Evolutionary conservation across 2,329 filamentous ascomycete species (phyloP).

Genomic region (Elsinoe australis): DNA sequence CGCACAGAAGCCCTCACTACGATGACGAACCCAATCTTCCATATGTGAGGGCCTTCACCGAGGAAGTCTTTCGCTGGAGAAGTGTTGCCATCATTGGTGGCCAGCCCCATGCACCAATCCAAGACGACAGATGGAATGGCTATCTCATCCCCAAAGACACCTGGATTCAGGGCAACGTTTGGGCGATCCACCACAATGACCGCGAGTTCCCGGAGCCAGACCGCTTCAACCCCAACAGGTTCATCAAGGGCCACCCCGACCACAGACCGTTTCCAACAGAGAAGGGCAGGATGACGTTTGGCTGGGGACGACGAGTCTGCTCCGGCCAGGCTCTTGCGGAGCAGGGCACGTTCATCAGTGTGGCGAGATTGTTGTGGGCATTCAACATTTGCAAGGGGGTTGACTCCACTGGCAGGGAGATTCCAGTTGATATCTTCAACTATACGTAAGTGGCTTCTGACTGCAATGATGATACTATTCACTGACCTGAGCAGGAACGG

Average conservation of each 20-base stretch:
- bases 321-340: slow-evolving; percentile 51
- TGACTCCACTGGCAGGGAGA: slow-evolving; percentile 37
- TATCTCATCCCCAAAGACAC: slow-evolving; percentile 25
- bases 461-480: neutral
- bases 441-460: slow-evolving; percentile 42
- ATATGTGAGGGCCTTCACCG: slow-evolving; percentile 66
- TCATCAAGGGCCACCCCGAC: slow-evolving; percentile 30
- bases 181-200: slow-evolving; percentile 23
- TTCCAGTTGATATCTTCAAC: slow-evolving; percentile 51
- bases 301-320: slow-evolving; percentile 50
- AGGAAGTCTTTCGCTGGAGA: slow-evolving; percentile 68
- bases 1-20: slow-evolving; percentile 29
- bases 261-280: slow-evolving; percentile 38
- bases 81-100: slow-evolving; percentile 69
- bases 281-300: slow-evolving; percentile 48
- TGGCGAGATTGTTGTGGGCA: slow-evolving; percentile 51
- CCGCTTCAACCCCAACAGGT: slow-evolving; percentile 20
- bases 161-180: slow-evolving; percentile 25
- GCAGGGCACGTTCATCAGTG: slow-evolving; percentile 52
- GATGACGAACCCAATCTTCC: slow-evolving; percentile 58
- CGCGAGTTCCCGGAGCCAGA: slow-evolving; percentile 20
- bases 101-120: slow-evolving; percentile 38
- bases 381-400: slow-evolving; percentile 44
- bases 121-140: slow-evolving; percentile 26
- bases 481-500: slow-evolving; percentile 41